These are phyloP conservation scores for Fusarium nodosum DNA, from an alignment of 2,329 filamentous ascomycete genomes.

Conservation along the genomic window DNA sequence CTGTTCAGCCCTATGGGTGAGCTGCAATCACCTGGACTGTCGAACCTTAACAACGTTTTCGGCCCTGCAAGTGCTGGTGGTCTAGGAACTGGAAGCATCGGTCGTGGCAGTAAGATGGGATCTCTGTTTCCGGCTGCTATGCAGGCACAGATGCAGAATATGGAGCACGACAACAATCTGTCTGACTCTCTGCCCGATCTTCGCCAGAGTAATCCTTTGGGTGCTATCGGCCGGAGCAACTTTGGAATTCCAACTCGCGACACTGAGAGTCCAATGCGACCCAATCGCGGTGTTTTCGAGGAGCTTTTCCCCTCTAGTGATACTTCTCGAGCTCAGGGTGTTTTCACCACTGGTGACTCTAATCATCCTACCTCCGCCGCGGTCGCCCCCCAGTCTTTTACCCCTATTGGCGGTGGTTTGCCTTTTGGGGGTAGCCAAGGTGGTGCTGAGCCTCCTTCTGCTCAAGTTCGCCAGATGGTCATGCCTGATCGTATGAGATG, in stretches of 20 bases:
- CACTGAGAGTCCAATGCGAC: conserved; percentile 70
- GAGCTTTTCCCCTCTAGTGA: conserved; percentile 64
- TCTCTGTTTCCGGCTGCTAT: conserved; percentile 89
- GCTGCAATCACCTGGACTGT: conserved; percentile 79
- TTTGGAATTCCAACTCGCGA: conserved; percentile 69
- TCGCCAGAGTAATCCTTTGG: conserved; percentile 72
- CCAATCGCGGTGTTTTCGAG: conserved; percentile 68
- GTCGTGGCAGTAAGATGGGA: conserved; percentile 84
- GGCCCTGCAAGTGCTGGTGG: conserved; percentile 70
- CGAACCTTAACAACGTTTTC: conserved; percentile 77
- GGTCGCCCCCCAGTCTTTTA: conserved; percentile 54
- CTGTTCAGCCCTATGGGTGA: conserved; percentile 84
- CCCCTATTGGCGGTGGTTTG: conserved; percentile 53
- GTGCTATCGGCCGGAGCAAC: conserved; percentile 74
- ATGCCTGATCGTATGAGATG: conserved; percentile 99
- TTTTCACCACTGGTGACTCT: conserved; percentile 57
- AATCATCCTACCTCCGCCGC: conserved; percentile 54
- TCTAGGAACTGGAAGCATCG: conserved; percentile 73
- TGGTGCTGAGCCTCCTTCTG: conserved; percentile 66
- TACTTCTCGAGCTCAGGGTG: conserved; percentile 51
- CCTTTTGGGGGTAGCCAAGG: conserved; percentile 56
- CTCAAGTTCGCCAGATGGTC: conserved; percentile 90
- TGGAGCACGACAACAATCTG: conserved; percentile 74
- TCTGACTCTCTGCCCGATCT: conserved; percentile 71
- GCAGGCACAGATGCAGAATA: conserved; percentile 88